Evolutionary conservation across 768 basidiomycete genomes (phyloP), one percentile per base, ranked within the genome.

Genomic region (Phanerodontia chrysosporium): DNA sequence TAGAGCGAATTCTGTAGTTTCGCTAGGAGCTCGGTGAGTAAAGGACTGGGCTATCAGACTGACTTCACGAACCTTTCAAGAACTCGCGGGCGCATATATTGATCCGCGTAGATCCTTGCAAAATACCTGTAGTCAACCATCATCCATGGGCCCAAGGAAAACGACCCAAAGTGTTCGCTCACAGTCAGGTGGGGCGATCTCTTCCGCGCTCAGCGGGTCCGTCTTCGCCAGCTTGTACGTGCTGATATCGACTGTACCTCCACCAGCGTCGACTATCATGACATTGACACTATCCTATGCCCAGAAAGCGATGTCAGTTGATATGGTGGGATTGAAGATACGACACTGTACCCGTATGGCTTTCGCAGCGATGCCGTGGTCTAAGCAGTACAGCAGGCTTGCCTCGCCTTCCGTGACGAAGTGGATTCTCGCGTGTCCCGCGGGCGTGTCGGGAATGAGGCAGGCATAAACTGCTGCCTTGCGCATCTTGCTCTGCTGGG

Each of bases 381-480:
- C 69, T 22, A 85, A 73, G 56, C 83, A 84, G 63, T 77, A 85
- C 60, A 85, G 80, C 14, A 85, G 66, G 63, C 81, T 83, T 0
- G 85, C 85, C 61, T 86, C 85, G 0, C 84, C 85, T 61, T 86
- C 84, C 0, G 83, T 85, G 21, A 86, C 76, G 58, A 86, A 80
- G 1, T 77, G 78, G 1, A 86, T 63, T 0, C 82, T 77, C 3
- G 72, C 65, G 29, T 75, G 77, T 0, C 75, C 78, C 13, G 69
- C 70, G 1, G 64, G 57, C 0, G 69, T 74, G 52, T 78, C 69
- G 0, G 77, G 70, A 10, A 87, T 70, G 24, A 87, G 74, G 7
- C 81, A 80, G 0, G 83, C 85, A n/a, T 66, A 58, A 0, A 79
- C 70, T 0, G 83, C 82, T 1, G 85, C 85, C 22, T 69, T 67